A percentile compares a stretch with the other conserved stretches of the same genome.
Conservation (phyloP, 1,284 basidiomycete genomes). For the Microstroma glucosiphilum region DNA sequence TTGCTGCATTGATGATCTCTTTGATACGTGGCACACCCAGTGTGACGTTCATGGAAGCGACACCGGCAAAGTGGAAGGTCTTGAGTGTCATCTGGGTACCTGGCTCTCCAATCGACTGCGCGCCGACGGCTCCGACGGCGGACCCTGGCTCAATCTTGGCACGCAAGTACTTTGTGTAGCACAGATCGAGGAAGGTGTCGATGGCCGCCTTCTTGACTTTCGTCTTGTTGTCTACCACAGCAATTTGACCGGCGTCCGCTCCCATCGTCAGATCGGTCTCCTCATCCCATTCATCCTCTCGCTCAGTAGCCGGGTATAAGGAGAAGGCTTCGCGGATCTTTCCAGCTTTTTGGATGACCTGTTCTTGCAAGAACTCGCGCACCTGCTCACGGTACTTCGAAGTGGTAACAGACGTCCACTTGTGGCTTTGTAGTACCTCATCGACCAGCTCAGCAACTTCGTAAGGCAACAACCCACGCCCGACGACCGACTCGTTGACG, state of each 20-base stretch:
- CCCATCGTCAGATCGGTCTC: conserved; percentile 71
- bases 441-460: conserved; percentile 75
- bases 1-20: conserved; percentile 98
- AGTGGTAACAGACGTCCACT: conserved; percentile 60
- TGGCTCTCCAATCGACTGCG: conserved; percentile 98
- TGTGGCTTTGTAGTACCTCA: conserved; percentile 57
- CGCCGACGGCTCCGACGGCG: conserved; percentile 95
- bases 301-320: conserved; percentile 75
- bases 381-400: conserved; percentile 71
- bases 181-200: conserved; percentile 71
- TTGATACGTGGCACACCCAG: conserved; percentile 99
- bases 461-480: conserved; percentile 70
- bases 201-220: conserved; percentile 83
- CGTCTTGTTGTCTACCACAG: conserved; percentile 76
- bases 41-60: conserved; percentile 99
- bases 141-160: conserved; percentile 49
- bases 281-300: conserved; percentile 69
- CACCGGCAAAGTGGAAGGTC: conserved; percentile 99
- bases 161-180: conserved; percentile 63
- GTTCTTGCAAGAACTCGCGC: conserved; percentile 65
- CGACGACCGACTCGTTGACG: conserved; percentile 52
- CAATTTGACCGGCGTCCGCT: conserved; percentile 58
- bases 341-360: conserved; percentile 66
- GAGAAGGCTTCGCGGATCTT: conserved; percentile 67
- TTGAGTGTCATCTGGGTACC: conserved; percentile 99